These are phyloP conservation scores for Xylariaceae sp. DNA, from an alignment of 2,329 filamentous ascomycete genomes.

Conservation along the genomic window DNA sequence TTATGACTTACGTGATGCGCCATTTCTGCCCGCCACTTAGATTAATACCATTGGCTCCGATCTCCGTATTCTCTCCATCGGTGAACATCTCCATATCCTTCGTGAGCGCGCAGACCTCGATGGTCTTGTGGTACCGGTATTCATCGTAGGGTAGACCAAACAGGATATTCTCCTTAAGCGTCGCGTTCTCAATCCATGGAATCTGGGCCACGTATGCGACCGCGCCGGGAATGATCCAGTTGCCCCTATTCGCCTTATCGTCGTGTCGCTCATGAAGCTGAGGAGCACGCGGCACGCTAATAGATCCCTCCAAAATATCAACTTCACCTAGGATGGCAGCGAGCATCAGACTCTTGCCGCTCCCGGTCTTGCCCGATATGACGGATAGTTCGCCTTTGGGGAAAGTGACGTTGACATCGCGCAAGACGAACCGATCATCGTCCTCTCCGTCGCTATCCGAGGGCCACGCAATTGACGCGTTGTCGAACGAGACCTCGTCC, in stretches of 20 bases:
- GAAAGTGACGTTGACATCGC: slow-evolving; percentile 67
- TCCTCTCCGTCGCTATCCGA: slow-evolving; percentile 62
- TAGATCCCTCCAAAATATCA: slow-evolving; percentile 65
- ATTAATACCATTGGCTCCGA: slow-evolving; percentile 84
- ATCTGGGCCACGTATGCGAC: slow-evolving; percentile 79
- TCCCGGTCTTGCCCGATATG: slow-evolving; percentile 76
- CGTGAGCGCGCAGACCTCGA: slow-evolving; percentile 72
- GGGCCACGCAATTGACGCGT: slow-evolving; percentile 75
- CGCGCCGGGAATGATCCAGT: slow-evolving; percentile 71
- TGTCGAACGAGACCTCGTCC: slow-evolving; percentile 64
- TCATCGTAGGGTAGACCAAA: slow-evolving; percentile 74
- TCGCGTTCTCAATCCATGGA: slow-evolving; percentile 84
- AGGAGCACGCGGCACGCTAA: slow-evolving; percentile 58
- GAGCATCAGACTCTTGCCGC: slow-evolving; percentile 76
- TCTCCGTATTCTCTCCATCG: slow-evolving; percentile 78
- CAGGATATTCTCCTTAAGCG: slow-evolving; percentile 75
- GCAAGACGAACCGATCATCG: slow-evolving; percentile 65
- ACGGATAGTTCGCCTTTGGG: slow-evolving; percentile 71
- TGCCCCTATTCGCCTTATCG: slow-evolving; percentile 59
- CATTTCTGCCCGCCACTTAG: slow-evolving; percentile 83
- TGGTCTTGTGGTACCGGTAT: slow-evolving; percentile 69
- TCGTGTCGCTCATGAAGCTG: slow-evolving; percentile 60
- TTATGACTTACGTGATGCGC: slow-evolving; percentile 61
- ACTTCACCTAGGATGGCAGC: slow-evolving; percentile 75
- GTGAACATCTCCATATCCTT: slow-evolving; percentile 77